Conservation (phyloP, 441 rosid species). For the Macaranga tanarius region DNA sequence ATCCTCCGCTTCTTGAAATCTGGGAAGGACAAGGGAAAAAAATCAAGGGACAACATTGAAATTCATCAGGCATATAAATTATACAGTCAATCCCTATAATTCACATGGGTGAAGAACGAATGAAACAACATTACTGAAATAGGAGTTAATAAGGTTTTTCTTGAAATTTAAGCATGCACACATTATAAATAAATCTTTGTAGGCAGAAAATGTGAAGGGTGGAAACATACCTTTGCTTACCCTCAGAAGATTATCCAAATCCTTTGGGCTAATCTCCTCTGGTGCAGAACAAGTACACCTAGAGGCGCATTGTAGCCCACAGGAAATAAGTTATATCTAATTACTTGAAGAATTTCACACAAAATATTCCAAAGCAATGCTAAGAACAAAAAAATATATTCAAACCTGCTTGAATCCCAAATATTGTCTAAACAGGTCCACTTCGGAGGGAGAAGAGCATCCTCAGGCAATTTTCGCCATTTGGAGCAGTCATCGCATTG, state of each 20-base stretch:
- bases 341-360: neutral
- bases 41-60: neutral
- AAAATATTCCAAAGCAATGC: neutral
- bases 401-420: constrained; percentile 75
- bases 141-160: too few relatives aligned
- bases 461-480: constrained; percentile 80
- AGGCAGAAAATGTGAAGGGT: constrained; percentile 3
- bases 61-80: neutral
- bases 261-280: constrained; percentile 60
- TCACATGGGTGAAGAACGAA: too few relatives aligned
- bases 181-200: neutral
- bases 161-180: too few relatives aligned
- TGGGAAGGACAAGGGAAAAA: neutral
- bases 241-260: constrained; percentile 58
- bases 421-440: constrained; percentile 81
- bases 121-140: neutral
- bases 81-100: neutral
- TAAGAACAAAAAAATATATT: neutral
- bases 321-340: neutral
- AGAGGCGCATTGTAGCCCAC: constrained; percentile 26
- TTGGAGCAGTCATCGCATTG: constrained; percentile 87
- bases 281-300: constrained; percentile 72
- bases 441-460: constrained; percentile 70
- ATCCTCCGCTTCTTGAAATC: constrained; percentile 49
- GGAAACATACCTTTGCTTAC: constrained; percentile 53